These are phyloP conservation scores for Acer negundo DNA, from an alignment of 345 rosid genomes.

Conservation along the genomic window DNA sequence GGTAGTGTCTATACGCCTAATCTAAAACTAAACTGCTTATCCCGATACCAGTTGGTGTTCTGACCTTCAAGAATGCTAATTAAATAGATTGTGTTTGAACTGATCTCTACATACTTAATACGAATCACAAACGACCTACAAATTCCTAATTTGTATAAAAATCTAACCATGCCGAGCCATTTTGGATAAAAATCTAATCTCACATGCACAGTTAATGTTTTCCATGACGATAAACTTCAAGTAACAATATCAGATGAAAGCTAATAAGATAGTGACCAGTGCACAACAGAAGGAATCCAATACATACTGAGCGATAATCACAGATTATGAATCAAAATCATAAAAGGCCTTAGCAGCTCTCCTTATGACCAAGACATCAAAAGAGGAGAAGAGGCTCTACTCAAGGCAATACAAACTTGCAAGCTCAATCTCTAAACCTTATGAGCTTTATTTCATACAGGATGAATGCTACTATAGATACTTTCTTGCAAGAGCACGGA, in stretches of 20 bases:
- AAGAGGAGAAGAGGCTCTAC: background rate
- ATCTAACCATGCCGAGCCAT: background rate
- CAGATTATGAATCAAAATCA: background rate
- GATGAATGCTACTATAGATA: constrained; percentile 45
- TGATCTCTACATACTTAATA: too few species aligned
- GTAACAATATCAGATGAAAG: background rate
- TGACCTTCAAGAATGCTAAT: too few species aligned
- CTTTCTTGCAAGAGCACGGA: constrained; percentile 92
- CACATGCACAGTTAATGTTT: background rate
- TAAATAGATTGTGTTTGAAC: too few species aligned
- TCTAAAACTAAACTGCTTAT: too few species aligned
- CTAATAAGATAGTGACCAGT: background rate
- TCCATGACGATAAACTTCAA: background rate
- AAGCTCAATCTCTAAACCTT: constrained; percentile 5
- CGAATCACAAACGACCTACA: too few species aligned
- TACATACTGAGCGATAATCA: background rate
- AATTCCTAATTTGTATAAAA: too few species aligned
- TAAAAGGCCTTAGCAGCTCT: background rate
- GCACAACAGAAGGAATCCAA: background rate
- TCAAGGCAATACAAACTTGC: constrained; percentile 3
- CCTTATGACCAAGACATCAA: background rate
- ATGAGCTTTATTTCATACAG: background rate
- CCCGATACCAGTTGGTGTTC: too few species aligned
- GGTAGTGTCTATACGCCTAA: too few species aligned
- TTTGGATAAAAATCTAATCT: background rate